phyloP scores from a whole-genome alignment of 2,329 filamentous ascomycete species.

The Trichoderma sp. region DNA sequence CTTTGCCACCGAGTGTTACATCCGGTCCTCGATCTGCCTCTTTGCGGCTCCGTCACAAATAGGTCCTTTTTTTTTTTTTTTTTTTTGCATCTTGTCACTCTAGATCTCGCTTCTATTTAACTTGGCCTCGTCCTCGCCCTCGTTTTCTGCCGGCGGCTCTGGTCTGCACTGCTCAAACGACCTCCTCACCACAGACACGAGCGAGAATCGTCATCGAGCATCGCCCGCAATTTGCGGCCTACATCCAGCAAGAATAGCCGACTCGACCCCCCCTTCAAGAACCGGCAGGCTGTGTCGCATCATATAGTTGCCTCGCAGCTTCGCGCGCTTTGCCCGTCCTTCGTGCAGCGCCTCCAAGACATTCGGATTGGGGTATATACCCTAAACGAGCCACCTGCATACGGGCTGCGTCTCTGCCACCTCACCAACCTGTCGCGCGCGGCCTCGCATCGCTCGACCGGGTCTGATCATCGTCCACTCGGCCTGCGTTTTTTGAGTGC shows the following conservation, averaged over 20 bases:
- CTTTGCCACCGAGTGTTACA: conserved; percentile 13
- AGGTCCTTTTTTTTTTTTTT: background rate
- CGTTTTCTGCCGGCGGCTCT: background rate
- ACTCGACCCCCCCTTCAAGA: background rate
- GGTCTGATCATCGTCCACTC: conserved; percentile 21
- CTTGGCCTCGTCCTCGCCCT: background rate
- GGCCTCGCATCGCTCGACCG: conserved; percentile 19
- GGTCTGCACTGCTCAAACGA: background rate
- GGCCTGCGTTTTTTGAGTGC: conserved; percentile 8
- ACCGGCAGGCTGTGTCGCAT: conserved; percentile 12
- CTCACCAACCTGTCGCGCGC: conserved; percentile 20
- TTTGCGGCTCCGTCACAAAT: conserved; percentile 12
- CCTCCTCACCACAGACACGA: background rate
- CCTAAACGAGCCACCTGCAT: conserved; percentile 21
- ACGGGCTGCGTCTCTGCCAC: conserved; percentile 18
- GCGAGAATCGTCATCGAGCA: conserved; percentile 5
- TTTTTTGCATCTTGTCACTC: conserved; percentile 1
- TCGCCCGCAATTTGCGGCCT: conserved; percentile 1
- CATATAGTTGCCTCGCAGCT: conserved; percentile 8
- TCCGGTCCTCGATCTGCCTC: conserved; percentile 15
- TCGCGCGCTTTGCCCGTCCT: conserved; percentile 13
- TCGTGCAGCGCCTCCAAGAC: conserved; percentile 18
- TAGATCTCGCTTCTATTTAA: background rate
- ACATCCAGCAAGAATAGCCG: conserved; percentile 15
- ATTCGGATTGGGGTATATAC: conserved; percentile 15